These are phyloP conservation scores for Myxozyma neglecta DNA, from an alignment of 805 yeast species.

Conservation along the genomic window DNA sequence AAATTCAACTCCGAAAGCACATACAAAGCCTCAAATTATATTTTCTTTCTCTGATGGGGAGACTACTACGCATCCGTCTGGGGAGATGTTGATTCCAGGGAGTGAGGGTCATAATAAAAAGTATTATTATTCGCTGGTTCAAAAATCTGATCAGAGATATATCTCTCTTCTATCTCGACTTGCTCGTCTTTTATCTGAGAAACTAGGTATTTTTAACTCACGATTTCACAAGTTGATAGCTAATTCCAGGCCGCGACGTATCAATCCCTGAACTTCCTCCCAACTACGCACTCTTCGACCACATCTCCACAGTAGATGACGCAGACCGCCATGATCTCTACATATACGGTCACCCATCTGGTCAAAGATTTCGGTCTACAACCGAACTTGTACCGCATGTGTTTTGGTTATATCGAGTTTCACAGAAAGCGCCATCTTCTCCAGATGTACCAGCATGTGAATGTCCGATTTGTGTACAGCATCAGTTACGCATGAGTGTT, in stretches of 20 bases:
- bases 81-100: background rate
- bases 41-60: constrained; percentile 8
- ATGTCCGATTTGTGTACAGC: constrained; percentile 7
- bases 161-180: background rate
- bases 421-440: background rate
- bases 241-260: background rate
- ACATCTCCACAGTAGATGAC: background rate
- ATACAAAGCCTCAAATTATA: background rate
- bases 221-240: background rate
- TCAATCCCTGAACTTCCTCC: constrained; percentile 3
- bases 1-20: background rate
- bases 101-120: background rate
- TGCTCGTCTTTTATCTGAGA: background rate
- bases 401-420: constrained; percentile 9
- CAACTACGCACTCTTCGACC: constrained; percentile 11
- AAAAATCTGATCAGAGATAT: background rate
- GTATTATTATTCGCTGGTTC: constrained; percentile 2
- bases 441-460: background rate
- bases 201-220: background rate
- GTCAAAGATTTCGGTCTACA: constrained; percentile 19
- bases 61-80: background rate
- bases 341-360: constrained; percentile 31
- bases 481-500: constrained; percentile 2
- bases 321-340: constrained; percentile 12
- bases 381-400: constrained; percentile 23